Evolutionary conservation across 768 basidiomycete species (phyloP).

Genomic region (Boletus rubropictus): DNA sequence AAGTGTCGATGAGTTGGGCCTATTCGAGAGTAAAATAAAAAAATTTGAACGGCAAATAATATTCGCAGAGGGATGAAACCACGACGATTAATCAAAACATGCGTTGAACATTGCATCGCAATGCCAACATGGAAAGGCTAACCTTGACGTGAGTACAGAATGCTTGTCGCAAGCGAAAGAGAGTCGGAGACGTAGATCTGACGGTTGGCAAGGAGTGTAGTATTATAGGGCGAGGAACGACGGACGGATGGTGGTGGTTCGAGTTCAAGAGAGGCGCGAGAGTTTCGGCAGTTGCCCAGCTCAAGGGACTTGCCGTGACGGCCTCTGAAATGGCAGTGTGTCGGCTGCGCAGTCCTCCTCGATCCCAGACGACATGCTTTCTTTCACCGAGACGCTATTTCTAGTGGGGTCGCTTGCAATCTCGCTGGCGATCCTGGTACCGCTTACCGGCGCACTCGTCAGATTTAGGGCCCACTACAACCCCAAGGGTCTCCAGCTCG

Average conservation of each 20-base stretch:
- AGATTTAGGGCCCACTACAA: constrained; percentile 82
- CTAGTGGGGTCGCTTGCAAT: constrained; percentile 39
- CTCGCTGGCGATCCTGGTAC: constrained; percentile 54
- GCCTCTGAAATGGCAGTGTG: constrained; percentile 6
- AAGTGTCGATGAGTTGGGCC: not conserved
- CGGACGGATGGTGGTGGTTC: constrained; percentile 27
- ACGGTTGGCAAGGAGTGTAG: not conserved
- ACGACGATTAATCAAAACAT: not conserved
- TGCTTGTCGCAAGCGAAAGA: not conserved
- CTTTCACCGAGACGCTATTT: constrained; percentile 33
- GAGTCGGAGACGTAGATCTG: not conserved
- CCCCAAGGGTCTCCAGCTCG: constrained; percentile 77
- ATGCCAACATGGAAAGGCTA: not conserved
- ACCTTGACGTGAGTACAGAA: not conserved
- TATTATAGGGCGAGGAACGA: too few species aligned
- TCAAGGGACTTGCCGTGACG: constrained; percentile 29
- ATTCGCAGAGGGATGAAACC: not conserved
- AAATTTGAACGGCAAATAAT: not conserved
- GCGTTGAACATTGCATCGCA: not conserved
- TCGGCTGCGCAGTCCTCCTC: not conserved
- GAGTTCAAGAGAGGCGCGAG: constrained; percentile 24
- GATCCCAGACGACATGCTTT: constrained; percentile 26
- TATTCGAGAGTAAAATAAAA: not conserved
- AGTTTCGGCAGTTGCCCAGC: constrained; percentile 19
- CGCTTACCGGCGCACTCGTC: constrained; percentile 63